phyloP scores from a whole-genome alignment of 2,329 filamentous ascomycete genomes.

The Gnomoniopsis sp. region DNA sequence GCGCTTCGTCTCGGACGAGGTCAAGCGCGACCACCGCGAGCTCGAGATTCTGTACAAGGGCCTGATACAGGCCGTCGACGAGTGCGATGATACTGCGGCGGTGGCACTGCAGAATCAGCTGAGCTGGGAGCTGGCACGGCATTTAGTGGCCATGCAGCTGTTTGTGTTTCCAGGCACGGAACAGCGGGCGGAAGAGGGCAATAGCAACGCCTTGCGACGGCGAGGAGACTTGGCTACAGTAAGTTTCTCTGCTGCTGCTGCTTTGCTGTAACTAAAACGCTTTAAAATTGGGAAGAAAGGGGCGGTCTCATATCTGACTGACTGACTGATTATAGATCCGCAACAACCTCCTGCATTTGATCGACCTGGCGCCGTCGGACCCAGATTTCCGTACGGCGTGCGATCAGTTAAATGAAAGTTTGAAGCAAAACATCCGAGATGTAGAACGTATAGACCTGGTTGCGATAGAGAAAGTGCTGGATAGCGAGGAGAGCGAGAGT shows the following conservation, averaged over 20 bases:
- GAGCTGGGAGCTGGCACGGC: conserved; percentile 14
- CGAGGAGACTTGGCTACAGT: background rate
- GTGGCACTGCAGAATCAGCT: conserved; percentile 1
- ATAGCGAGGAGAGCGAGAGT: conserved; percentile 8
- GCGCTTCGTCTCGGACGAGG: conserved; percentile 15
- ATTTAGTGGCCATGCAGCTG: conserved; percentile 11
- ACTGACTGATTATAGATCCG: background rate
- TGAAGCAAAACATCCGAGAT: conserved; percentile 3
- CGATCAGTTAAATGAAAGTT: background rate
- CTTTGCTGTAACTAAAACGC: background rate
- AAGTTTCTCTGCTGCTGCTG: background rate
- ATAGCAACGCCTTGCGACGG: background rate
- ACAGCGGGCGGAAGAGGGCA: conserved; percentile 4
- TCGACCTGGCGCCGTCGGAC: background rate
- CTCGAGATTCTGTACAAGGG: conserved; percentile 7
- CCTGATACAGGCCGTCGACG: background rate
- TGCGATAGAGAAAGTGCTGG: conserved; percentile 7
- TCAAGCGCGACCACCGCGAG: conserved; percentile 15
- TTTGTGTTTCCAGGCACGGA: conserved; percentile 14
- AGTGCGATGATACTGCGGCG: background rate
- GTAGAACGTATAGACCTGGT: conserved; percentile 13
- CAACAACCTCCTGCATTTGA: background rate
- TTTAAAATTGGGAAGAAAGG: background rate
- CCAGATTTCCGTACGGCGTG: background rate
- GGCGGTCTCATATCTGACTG: background rate